These are phyloP conservation scores for Trichocomaceae sp. DNA, from an alignment of 2,329 filamentous ascomycete species.

Conservation along the genomic window DNA sequence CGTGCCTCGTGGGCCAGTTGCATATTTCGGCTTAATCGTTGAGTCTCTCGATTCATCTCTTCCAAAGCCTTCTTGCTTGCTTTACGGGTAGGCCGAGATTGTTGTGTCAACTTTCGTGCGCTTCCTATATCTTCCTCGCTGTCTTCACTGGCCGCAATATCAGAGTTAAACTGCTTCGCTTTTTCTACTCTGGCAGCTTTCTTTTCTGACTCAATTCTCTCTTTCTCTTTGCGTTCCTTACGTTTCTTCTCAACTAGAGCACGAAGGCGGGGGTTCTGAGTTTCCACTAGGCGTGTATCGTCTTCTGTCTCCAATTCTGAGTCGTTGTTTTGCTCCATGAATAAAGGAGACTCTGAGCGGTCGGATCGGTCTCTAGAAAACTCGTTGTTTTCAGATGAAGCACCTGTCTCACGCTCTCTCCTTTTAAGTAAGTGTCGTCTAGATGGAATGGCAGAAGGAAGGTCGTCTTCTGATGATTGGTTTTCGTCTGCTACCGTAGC, in stretches of 20 bases:
- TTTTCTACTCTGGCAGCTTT: constrained; percentile 29
- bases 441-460: constrained; percentile 22
- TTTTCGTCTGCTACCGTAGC: constrained; percentile 29
- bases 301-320: constrained; percentile 22
- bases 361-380: constrained; percentile 19
- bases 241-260: constrained; percentile 68
- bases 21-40: constrained; percentile 81
- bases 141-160: constrained; percentile 45
- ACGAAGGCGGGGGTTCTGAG: constrained; percentile 53
- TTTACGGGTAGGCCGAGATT: constrained; percentile 63
- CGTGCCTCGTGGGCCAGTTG: constrained; percentile 84
- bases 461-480: constrained; percentile 31
- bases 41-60: constrained; percentile 91
- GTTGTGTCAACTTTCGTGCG: constrained; percentile 62
- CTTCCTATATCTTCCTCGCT: constrained; percentile 57
- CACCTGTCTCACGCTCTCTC: constrained; percentile 20
- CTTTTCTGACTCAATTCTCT: constrained; percentile 48
- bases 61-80: constrained; percentile 92
- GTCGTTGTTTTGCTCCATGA: constrained; percentile 29
- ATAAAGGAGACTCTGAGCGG: constrained; percentile 36
- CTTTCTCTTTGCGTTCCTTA: constrained; percentile 61
- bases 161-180: constrained; percentile 29
- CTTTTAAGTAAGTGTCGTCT: constrained; percentile 25
- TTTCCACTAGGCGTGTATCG: constrained; percentile 25
- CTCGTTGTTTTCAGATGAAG: constrained; percentile 24